Base-by-base conservation (phyloP, 2,329 filamentous ascomycete species). In the Dendryphion nanum region DNA sequence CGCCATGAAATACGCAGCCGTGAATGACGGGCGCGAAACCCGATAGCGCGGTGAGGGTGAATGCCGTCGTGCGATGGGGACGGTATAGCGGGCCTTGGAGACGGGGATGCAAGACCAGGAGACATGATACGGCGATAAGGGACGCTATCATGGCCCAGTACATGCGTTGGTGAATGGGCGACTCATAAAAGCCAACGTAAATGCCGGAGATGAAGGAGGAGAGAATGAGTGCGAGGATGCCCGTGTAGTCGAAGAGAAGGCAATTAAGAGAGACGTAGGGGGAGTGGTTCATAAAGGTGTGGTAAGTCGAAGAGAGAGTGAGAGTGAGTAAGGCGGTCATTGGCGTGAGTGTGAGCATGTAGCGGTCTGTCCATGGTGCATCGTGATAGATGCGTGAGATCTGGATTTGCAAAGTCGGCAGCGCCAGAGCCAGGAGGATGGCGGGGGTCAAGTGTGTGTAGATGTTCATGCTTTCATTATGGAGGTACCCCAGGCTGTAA, bases 211-310 rank as follows among this genome's bases (percentile, higher is more conserved):
- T 79, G 60, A 90, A 95, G 59, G 84, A 89, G 8, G 90, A 89
- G 40, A 89, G 85, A 42, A 95, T 96, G 45, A 96, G 71, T 33
- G 82, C 78, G 26, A 96, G 85, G 53, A 97, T 97, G 14, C 91
- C 91, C 6, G 89, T 80, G 63, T 96, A 96, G 62, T 97, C 91
- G 41, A 96, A 71, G 61, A 93, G 86, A 63, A 96, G 95, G 15
- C 89, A 89, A 70, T 87, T 84, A 48, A 79, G 83, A 4, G 84
- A 81, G 15, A 95, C 86, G 2, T 66, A 64, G 24, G 79, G 77
- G n/a, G 86, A 93, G 66, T 96, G 90, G 52, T 95, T 95, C 23
- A 76, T 81, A 32, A 95, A 75, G 4, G 85, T 77, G 63, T 97
- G 91, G 63, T 82, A 97, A 3, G 82, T 85, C 5, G 88, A 60